Evolutionary conservation across 2,329 filamentous ascomycete species (phyloP).

Genomic region (Rhinocladiella similis): DNA sequence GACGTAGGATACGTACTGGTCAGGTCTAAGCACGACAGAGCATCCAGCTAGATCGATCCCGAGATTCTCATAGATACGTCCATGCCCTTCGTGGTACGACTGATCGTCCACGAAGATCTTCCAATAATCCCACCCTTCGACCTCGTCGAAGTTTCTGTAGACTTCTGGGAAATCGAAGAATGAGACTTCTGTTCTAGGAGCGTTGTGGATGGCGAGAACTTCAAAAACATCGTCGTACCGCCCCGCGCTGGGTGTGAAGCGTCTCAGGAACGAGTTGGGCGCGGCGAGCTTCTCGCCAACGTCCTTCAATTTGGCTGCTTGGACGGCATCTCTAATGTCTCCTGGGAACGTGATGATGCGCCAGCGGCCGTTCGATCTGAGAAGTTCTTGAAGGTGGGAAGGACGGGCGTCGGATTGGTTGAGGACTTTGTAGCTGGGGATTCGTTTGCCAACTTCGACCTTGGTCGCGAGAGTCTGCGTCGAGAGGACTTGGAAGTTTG

Average conservation of each 20-base stretch:
- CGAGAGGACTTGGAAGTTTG: slow-evolving; percentile 22
- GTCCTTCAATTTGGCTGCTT: slow-evolving; percentile 46
- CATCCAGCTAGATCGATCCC: slow-evolving; percentile 62
- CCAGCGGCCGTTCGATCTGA: slow-evolving; percentile 41
- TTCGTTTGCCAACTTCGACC: slow-evolving; percentile 35
- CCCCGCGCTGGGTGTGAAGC: slow-evolving; percentile 41
- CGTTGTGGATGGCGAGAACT: slow-evolving; percentile 60
- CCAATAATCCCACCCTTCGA: slow-evolving; percentile 57
- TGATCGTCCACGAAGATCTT: slow-evolving; percentile 58
- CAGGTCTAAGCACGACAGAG: slow-evolving; percentile 62
- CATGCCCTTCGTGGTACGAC: slow-evolving; percentile 55
- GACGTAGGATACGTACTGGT: slow-evolving; percentile 59
- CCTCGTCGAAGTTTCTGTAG: slow-evolving; percentile 49
- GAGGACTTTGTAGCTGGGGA: slow-evolving; percentile 36
- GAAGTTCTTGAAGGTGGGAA: slow-evolving; percentile 39
- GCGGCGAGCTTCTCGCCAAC: slow-evolving; percentile 49
- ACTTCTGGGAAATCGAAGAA: slow-evolving; percentile 54
- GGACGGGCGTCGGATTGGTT: slow-evolving; percentile 40
- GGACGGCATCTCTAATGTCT: slow-evolving; percentile 47
- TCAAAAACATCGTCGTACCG: slow-evolving; percentile 56
- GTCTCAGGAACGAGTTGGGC: slow-evolving; percentile 44
- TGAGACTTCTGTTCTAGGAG: slow-evolving; percentile 51
- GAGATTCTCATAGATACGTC: slow-evolving; percentile 50
- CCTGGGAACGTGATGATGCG: slow-evolving; percentile 59
- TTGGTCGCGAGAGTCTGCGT: slow-evolving; percentile 21